phyloP scores from a whole-genome alignment of 2,329 filamentous ascomycete genomes.

The Venturia aucupariae region DNA sequence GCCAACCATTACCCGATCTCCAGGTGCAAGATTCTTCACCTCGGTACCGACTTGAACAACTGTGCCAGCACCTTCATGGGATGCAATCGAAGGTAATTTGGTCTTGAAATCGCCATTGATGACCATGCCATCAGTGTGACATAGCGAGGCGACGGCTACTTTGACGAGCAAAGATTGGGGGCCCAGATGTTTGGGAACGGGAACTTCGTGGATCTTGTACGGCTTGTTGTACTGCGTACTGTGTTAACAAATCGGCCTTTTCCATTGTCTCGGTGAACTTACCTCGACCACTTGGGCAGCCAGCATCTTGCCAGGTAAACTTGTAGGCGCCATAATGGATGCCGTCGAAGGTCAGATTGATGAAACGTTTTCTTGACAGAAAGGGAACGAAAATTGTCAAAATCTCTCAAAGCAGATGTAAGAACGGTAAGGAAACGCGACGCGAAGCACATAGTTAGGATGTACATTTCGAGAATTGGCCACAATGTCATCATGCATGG shows the following conservation, averaged over 20 bases:
- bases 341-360: not conserved
- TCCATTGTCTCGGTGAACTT: constrained; percentile 9
- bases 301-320: constrained; percentile 37
- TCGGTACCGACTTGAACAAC: constrained; percentile 39
- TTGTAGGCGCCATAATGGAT: constrained; percentile 15
- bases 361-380: not conserved
- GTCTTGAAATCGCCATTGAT: constrained; percentile 39
- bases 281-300: constrained; percentile 40
- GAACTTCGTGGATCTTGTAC: constrained; percentile 43
- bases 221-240: constrained; percentile 41
- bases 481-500: constrained; percentile 7
- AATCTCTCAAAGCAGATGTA: not conserved
- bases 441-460: not conserved
- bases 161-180: constrained; percentile 51
- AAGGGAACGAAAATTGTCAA: not conserved
- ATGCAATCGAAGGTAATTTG: constrained; percentile 43
- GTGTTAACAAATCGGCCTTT: not conserved
- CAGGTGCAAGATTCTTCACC: constrained; percentile 36
- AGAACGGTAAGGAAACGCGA: not conserved
- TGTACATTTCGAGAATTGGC: not conserved
- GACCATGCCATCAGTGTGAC: constrained; percentile 55
- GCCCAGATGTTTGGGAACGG: constrained; percentile 38
- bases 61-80: constrained; percentile 49
- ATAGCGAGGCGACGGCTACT: constrained; percentile 50
- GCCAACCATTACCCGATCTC: constrained; percentile 49